Evolutionary conservation across 768 basidiomycete species (phyloP), one percentile per base, ranked within the genome.

Genomic region (Sarcomyxa edulis): DNA sequence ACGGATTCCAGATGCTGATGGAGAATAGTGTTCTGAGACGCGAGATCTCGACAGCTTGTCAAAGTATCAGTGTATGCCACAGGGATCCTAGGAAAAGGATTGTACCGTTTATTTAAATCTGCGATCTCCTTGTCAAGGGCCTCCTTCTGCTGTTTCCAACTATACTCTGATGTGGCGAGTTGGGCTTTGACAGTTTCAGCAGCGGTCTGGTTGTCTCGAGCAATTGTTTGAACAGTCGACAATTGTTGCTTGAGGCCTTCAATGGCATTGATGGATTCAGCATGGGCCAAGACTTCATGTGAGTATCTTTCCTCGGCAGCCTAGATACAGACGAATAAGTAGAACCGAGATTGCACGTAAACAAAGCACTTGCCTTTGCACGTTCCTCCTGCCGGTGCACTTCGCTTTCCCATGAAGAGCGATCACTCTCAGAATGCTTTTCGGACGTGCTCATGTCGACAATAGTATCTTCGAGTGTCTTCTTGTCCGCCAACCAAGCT

Each of bases 1-100:
- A 92, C 83, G 11, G 79, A 80, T 49, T 92, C 91, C 5, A 94
- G 75, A 49, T 93, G 90, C 48, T 84, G 75, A 51, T 90, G 88
- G 9, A 94, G 70, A 7, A 84, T 67, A 1, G 70, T 55, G 51
- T 93, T 94, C 52, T 93, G 91, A 21, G 78, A 65, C 1, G 71
- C 67, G 11, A 94, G 68, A 47, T 90, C 89, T 51, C 81, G 76
- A 56, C 68, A 79, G 9, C 91, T n/a, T n/a, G n/a, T n/a, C n/a
- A n/a, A n/a, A n/a, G n/a, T n/a, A n/a, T n/a, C n/a, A n/a, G n/a
- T n/a, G n/a, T n/a, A n/a, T n/a, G n/a, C n/a, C n/a, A n/a, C n/a
- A n/a, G n/a, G n/a, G n/a, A n/a, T n/a, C n/a, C n/a, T n/a, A n/a
- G n/a, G 35, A 24, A 33, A 31, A 6, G 39, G 39, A 37, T 34